Evolutionary conservation across 2,329 filamentous ascomycete species (phyloP).

Genomic region (Colletotrichum acutatum): DNA sequence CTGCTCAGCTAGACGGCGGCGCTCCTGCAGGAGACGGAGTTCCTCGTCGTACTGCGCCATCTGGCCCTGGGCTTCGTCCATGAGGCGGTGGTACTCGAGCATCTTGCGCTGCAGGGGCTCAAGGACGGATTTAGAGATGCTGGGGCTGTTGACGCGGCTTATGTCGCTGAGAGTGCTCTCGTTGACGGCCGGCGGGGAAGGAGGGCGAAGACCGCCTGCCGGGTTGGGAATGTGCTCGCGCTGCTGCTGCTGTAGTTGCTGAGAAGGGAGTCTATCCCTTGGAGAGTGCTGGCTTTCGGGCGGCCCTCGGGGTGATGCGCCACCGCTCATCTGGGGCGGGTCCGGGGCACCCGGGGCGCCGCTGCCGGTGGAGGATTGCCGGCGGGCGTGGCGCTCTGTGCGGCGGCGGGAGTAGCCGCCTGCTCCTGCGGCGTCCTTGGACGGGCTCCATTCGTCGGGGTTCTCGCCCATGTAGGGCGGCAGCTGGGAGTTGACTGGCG

Average conservation of each 20-base stretch:
- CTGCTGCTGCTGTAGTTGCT: not conserved
- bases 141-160: slow-evolving; percentile 56
- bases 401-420: slow-evolving; percentile 33
- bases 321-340: slow-evolving; percentile 16
- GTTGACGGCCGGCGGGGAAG: slow-evolving; percentile 2
- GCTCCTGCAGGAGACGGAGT: slow-evolving; percentile 52
- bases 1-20: slow-evolving; percentile 52
- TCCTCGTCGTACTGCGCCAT: slow-evolving; percentile 56
- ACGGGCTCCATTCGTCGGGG: slow-evolving; percentile 27
- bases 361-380: slow-evolving; percentile 29
- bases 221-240: not conserved
- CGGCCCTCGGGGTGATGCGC: not conserved
- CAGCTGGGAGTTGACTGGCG: slow-evolving; percentile 22
- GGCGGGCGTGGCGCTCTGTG: slow-evolving; percentile 33
- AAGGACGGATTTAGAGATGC: slow-evolving; percentile 54
- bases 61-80: slow-evolving; percentile 53
- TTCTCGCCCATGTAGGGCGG: slow-evolving; percentile 25
- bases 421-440: not conserved
- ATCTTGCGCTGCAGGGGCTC: slow-evolving; percentile 58
- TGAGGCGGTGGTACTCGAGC: slow-evolving; percentile 53
- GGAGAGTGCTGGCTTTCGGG: not conserved
- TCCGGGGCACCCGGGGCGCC: not conserved
- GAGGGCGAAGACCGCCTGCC: slow-evolving; percentile 4
- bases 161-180: slow-evolving; percentile 42
- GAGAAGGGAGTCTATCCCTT: not conserved